Conservation (phyloP, 352 stramenopile genomes). For the Thalassiosira livingstoniorum region DNA sequence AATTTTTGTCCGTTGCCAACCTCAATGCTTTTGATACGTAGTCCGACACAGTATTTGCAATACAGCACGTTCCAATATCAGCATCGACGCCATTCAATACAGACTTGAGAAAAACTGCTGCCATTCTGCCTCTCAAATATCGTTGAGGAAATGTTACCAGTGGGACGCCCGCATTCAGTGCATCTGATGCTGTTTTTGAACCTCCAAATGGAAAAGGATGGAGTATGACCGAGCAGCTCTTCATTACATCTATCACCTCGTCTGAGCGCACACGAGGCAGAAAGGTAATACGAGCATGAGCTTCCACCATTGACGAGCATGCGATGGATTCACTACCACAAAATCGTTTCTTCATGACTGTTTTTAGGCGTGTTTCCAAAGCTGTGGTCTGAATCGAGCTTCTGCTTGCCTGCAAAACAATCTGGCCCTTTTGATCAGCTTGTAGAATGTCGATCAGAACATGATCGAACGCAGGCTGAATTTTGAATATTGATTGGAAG, state of each 20-base stretch:
- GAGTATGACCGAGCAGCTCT: conserved; percentile 41
- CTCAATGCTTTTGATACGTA: conserved; percentile 58
- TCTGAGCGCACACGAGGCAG: conserved; percentile 35
- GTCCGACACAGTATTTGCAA: conserved; percentile 50
- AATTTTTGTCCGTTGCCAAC: conserved; percentile 46
- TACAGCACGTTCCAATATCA: conserved; percentile 42
- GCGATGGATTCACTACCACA: conserved; percentile 18
- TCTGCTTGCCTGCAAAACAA: conserved; percentile 50
- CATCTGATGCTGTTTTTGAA: conserved; percentile 53
- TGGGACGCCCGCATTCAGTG: conserved; percentile 34
- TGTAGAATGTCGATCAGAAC: conserved; percentile 50
- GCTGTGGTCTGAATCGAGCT: conserved; percentile 30
- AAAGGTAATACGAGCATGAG: conserved; percentile 45
- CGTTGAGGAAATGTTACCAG: conserved; percentile 44
- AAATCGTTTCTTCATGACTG: conserved; percentile 30
- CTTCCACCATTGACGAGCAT: conserved; percentile 20
- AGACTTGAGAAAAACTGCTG: conserved; percentile 37
- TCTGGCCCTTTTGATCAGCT: conserved; percentile 36
- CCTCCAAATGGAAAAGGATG: conserved; percentile 65
- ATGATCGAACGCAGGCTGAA: conserved; percentile 60
- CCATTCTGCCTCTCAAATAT: conserved; percentile 59
- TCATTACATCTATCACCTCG: conserved; percentile 41
- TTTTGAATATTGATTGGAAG: conserved; percentile 58
- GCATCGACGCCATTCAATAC: conserved; percentile 32
- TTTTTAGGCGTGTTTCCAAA: conserved; percentile 28